phyloP scores from a whole-genome alignment of 306 rosid species.

The Biancaea sappan region DNA sequence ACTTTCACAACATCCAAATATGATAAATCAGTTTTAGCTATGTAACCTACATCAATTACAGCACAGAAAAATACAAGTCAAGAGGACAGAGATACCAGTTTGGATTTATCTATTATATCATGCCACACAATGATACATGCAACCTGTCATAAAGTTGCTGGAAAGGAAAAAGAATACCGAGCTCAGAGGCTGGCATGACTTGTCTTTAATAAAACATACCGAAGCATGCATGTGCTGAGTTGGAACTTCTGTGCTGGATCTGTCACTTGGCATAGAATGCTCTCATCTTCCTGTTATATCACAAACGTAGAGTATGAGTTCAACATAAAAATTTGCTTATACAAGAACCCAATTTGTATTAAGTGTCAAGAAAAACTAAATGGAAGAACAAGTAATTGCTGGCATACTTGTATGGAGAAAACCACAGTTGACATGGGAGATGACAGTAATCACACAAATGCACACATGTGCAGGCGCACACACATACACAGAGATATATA shows the following conservation, averaged over 20 bases:
- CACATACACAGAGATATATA: too few species aligned
- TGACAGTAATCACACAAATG: not conserved
- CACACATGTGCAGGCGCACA: not conserved
- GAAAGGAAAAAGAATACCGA: not conserved
- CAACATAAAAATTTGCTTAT: not conserved
- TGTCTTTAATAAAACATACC: not conserved
- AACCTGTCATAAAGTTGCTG: not conserved
- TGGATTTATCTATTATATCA: not conserved
- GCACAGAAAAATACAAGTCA: not conserved
- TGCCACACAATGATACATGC: not conserved
- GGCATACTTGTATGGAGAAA: not conserved
- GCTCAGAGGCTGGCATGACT: not conserved
- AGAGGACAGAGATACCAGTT: not conserved
- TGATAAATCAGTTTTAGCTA: not conserved
- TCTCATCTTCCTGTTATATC: slow-evolving; percentile 4
- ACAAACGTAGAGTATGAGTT: not conserved
- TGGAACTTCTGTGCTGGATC: slow-evolving; percentile 11
- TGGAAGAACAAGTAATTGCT: not conserved
- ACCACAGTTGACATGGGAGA: not conserved
- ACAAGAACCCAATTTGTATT: not conserved
- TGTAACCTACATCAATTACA: slow-evolving; percentile 4
- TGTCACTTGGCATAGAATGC: slow-evolving; percentile 6
- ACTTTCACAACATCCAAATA: slow-evolving; percentile 13
- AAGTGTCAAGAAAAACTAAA: not conserved
- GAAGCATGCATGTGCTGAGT: not conserved